Evolutionary conservation across 2,329 filamentous ascomycete genomes (phyloP).

Genomic region (Xylaria sp.): DNA sequence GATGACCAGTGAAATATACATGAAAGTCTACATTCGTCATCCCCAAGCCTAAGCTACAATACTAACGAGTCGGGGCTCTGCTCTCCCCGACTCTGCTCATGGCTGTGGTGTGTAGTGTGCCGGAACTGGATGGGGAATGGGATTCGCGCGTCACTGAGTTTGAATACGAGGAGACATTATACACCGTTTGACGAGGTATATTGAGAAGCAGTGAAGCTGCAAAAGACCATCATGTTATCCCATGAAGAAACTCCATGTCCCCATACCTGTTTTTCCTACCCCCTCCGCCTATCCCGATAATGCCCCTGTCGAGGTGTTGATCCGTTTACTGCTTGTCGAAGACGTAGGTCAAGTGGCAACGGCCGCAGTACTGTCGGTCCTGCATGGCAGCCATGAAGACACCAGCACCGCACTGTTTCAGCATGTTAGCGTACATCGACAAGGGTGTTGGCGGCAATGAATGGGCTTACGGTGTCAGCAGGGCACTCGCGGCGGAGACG

Average conservation of each 20-base stretch:
- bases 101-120: too few species aligned
- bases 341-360: constrained; percentile 75
- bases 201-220: constrained; percentile 17
- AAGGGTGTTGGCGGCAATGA: not conserved
- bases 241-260: constrained; percentile 23
- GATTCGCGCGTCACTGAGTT: not conserved
- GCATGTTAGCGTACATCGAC: constrained; percentile 41
- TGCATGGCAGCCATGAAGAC: constrained; percentile 99
- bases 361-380: constrained; percentile 96
- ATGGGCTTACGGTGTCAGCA: constrained; percentile 74
- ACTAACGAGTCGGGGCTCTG: too few species aligned
- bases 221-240: constrained; percentile 15
- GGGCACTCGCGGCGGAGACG: constrained; percentile 98
- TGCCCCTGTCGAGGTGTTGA: constrained; percentile 16
- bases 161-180: not conserved
- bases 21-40: too few species aligned
- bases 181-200: constrained; percentile 25
- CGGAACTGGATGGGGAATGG: not conserved
- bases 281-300: constrained; percentile 15
- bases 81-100: too few species aligned
- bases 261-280: constrained; percentile 28
- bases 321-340: constrained; percentile 62
- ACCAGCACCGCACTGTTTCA: constrained; percentile 89
- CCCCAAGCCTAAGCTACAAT: too few species aligned
- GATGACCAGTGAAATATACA: too few species aligned